Conservation (phyloP, 2,329 filamentous ascomycete genomes). For the Botrytis aclada region DNA sequence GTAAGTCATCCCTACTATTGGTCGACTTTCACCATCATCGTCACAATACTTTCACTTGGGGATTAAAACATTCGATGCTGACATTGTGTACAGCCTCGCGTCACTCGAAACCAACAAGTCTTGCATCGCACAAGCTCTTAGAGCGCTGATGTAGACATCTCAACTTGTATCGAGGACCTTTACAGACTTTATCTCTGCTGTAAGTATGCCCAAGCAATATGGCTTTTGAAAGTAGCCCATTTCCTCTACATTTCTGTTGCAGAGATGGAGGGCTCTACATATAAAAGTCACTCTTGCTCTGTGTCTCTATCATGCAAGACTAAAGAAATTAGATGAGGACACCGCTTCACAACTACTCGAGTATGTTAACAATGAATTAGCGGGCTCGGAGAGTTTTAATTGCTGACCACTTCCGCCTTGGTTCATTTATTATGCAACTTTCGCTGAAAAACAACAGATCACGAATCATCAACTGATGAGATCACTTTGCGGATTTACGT, state of each 20-base stretch:
- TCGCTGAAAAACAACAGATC: neutral
- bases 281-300: neutral
- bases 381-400: neutral
- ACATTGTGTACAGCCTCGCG: neutral
- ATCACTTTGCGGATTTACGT: too few relatives aligned
- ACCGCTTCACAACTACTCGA: neutral
- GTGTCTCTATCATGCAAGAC: neutral
- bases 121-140: neutral
- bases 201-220: neutral
- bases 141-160: neutral
- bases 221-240: neutral
- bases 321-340: neutral
- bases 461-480: neutral
- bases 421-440: neutral
- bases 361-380: neutral
- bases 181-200: neutral
- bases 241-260: neutral
- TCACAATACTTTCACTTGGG: neutral
- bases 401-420: neutral
- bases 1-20: conserved; percentile 3
- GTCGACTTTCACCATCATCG: neutral
- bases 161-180: neutral
- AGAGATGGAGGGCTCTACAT: neutral
- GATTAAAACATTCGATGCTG: neutral
- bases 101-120: neutral